Percentiles rank a stretch among this genome's conserved stretches.
These are phyloP conservation scores for Arthrobotrys entomopaga DNA, from an alignment of 2,329 filamentous ascomycete genomes.

Conservation along the genomic window DNA sequence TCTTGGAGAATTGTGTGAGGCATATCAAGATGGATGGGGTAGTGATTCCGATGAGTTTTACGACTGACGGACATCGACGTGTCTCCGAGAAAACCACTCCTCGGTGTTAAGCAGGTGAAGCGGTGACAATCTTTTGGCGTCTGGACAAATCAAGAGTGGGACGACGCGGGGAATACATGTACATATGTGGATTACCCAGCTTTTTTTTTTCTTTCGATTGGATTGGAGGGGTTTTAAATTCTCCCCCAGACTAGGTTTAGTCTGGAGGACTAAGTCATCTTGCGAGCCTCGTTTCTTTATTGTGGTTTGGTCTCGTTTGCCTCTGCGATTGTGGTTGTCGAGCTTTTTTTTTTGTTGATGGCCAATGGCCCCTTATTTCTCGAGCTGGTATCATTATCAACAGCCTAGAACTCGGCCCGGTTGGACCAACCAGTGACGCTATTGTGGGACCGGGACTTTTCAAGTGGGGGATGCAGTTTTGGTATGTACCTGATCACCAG, in stretches of 20 bases:
- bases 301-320: too few species aligned
- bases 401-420: conserved; percentile 3
- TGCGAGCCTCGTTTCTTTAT: too few species aligned
- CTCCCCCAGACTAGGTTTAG: too few species aligned
- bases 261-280: too few species aligned
- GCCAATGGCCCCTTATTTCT: too few species aligned
- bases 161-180: conserved; percentile 15
- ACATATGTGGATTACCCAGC: conserved; percentile 10
- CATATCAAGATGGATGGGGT: conserved; percentile 88
- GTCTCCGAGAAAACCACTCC: conserved; percentile 1
- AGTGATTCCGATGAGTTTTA: conserved; percentile 78
- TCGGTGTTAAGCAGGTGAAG: conserved; percentile 21
- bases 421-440: background rate
- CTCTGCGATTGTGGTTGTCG: too few species aligned
- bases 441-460: background rate
- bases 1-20: conserved; percentile 82
- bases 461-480: background rate
- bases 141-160: conserved; percentile 11
- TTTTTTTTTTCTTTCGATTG: background rate
- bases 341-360: too few species aligned
- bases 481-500: conserved; percentile 22
- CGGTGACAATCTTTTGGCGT: conserved; percentile 1
- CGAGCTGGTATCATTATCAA: conserved; percentile 1
- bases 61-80: conserved; percentile 63
- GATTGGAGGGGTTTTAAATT: too few species aligned